Evolutionary conservation across 345 rosid species (phyloP).

Genomic region (Xanthoceras sorbifolium): DNA sequence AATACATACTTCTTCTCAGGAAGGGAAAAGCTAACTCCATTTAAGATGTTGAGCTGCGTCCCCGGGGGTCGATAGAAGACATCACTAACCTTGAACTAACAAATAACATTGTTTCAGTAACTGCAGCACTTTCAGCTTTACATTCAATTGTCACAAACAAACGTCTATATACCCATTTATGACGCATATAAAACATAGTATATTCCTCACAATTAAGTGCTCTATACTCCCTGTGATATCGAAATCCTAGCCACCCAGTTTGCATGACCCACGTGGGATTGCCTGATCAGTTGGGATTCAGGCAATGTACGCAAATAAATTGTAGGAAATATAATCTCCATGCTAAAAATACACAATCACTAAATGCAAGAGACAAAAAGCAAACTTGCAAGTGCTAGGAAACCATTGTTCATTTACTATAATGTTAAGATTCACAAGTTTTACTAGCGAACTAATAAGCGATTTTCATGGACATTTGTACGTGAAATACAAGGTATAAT

Average conservation of each 20-base stretch:
- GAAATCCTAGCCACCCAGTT: not conserved
- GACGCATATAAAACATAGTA: not conserved
- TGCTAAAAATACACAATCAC: not conserved
- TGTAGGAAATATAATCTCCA: not conserved
- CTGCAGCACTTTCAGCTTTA: constrained; percentile 3
- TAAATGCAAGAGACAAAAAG: not conserved
- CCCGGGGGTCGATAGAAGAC: constrained; percentile 84
- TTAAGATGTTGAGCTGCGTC: constrained; percentile 68
- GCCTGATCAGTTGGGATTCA: not conserved
- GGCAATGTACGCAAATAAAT: not conserved
- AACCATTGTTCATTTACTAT: not conserved
- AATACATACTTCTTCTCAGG: constrained; percentile 64
- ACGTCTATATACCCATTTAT: not conserved
- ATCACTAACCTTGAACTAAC: constrained; percentile 51
- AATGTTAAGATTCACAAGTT: not conserved
- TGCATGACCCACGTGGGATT: too few relatives aligned
- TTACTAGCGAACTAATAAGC: not conserved
- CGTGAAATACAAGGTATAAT: not conserved
- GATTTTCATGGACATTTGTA: not conserved
- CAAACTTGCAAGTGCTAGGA: not conserved
- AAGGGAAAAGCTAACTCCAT: constrained; percentile 72
- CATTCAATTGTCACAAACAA: constrained; percentile 1
- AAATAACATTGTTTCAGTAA: constrained; percentile 20
- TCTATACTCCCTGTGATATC: not conserved
- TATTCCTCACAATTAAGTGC: not conserved